A percentile compares a stretch with the other conserved stretches of the same genome.
Conservation (phyloP, 148 eudicot species). For the Nepenthes gracilis region DNA sequence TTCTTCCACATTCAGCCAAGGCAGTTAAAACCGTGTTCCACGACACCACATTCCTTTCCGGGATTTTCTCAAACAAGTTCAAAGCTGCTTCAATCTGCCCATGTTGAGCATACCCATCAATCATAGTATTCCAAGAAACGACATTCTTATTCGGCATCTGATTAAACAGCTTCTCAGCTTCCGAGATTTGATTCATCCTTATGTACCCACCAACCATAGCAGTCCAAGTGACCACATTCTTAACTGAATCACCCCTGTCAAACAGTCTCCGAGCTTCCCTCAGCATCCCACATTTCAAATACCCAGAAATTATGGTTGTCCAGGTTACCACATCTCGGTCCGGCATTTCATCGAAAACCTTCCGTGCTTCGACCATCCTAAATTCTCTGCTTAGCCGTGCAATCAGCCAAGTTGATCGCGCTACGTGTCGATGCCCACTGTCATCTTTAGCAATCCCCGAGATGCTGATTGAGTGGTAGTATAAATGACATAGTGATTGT, state of each 20-base stretch:
- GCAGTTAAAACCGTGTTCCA: constrained; percentile 11
- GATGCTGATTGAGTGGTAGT: no score
- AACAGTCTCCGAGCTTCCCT: constrained; percentile 22
- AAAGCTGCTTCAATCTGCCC: constrained; percentile 10
- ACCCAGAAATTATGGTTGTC: constrained; percentile 21
- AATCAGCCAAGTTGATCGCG: neutral
- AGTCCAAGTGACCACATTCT: constrained; percentile 37
- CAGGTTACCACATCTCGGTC: constrained; percentile 19
- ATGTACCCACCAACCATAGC: constrained; percentile 32
- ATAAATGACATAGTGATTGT: no score
- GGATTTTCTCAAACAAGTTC: constrained; percentile 13
- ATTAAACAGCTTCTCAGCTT: constrained; percentile 23
- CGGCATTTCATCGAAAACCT: constrained; percentile 27
- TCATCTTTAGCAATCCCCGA: no score
- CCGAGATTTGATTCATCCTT: constrained; percentile 5
- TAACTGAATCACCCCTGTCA: constrained; percentile 20
- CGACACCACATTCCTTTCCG: constrained; percentile 14
- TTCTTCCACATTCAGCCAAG: constrained; percentile 13
- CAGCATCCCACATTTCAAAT: constrained; percentile 13
- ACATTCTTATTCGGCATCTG: constrained; percentile 22
- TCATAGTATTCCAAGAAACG: constrained; percentile 22
- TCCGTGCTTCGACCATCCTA: constrained; percentile 16
- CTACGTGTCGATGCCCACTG: neutral
- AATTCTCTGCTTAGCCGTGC: constrained; percentile 4
- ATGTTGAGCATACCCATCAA: constrained; percentile 13